Evolutionary conservation across 768 basidiomycete species (phyloP).

Genomic region (Lenzites betulinus): DNA sequence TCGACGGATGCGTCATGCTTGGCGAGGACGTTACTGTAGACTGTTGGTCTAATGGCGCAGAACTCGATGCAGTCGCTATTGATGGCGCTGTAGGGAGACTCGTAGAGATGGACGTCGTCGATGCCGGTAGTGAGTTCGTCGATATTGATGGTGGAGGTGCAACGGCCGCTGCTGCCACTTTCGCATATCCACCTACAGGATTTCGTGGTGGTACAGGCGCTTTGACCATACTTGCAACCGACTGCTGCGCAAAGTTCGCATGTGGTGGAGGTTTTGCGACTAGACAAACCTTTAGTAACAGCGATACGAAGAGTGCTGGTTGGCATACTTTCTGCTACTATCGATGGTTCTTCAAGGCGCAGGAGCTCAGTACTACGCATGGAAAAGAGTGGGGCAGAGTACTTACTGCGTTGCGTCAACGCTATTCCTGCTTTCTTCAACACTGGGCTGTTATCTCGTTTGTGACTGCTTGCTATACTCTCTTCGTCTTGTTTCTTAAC

Average conservation of each 20-base stretch:
- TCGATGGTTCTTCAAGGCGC: slow-evolving; percentile 56
- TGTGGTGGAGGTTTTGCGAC: slow-evolving; percentile 76
- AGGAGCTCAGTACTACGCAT: not conserved
- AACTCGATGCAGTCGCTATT: slow-evolving; percentile 34
- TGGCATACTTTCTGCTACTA: slow-evolving; percentile 57
- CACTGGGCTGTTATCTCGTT: slow-evolving; percentile 77
- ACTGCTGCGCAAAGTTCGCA: slow-evolving; percentile 79
- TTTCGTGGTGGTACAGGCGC: slow-evolving; percentile 58
- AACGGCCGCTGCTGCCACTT: slow-evolving; percentile 80
- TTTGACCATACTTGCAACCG: slow-evolving; percentile 76
- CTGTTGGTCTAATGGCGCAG: slow-evolving; percentile 38
- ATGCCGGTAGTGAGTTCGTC: slow-evolving; percentile 31
- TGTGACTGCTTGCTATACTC: slow-evolving; percentile 70
- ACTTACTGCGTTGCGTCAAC: slow-evolving; percentile 72
- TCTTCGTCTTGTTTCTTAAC: slow-evolving; percentile 83
- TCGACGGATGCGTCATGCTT: slow-evolving; percentile 82
- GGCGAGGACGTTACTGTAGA: slow-evolving; percentile 61
- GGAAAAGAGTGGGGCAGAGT: not conserved
- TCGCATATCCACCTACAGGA: slow-evolving; percentile 86
- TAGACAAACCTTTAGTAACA: slow-evolving; percentile 18
- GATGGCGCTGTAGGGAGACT: slow-evolving; percentile 41
- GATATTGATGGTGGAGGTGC: slow-evolving; percentile 41
- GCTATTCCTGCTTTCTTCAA: slow-evolving; percentile 72
- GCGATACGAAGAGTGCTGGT: not conserved
- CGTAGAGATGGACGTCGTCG: slow-evolving; percentile 42